A percentile compares a stretch with the other conserved stretches of the same genome.
Conservation (phyloP, 2,329 filamentous ascomycete genomes). For the Fusarium armeniacum region DNA sequence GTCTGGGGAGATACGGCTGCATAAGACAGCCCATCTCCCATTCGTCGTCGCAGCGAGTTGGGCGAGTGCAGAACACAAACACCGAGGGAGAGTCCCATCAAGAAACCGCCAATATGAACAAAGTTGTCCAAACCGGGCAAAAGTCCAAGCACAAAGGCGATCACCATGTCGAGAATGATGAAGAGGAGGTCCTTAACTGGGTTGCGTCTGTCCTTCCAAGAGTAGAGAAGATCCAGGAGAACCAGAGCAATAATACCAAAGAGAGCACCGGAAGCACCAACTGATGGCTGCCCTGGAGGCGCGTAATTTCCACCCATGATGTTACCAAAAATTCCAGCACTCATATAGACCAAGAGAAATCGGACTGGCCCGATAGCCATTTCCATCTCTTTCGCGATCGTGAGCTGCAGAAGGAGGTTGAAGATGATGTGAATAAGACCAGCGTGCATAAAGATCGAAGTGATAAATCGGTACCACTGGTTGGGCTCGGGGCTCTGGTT, state of each 20-base stretch:
- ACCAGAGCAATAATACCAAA: slow-evolving; percentile 93
- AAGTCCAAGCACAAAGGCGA: slow-evolving; percentile 92
- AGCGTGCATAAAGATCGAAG: slow-evolving; percentile 94
- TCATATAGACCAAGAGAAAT: slow-evolving; percentile 91
- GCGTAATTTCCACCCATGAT: slow-evolving; percentile 96
- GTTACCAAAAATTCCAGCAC: slow-evolving; percentile 94
- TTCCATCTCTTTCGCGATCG: slow-evolving; percentile 93
- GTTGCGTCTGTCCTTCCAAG: slow-evolving; percentile 82
- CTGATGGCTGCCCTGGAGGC: slow-evolving; percentile 82
- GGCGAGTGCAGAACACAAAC: slow-evolving; percentile 91
- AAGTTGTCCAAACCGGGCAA: slow-evolving; percentile 97
- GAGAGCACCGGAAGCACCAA: slow-evolving; percentile 88
- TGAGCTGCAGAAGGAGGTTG: slow-evolving; percentile 92
- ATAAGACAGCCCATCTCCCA: slow-evolving; percentile 80
- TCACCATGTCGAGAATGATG: slow-evolving; percentile 85
- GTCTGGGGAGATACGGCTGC: slow-evolving; percentile 71
- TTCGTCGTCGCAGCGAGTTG: slow-evolving; percentile 79
- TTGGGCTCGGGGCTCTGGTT: slow-evolving; percentile 76
- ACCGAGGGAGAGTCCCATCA: slow-evolving; percentile 90
- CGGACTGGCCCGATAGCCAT: slow-evolving; percentile 87
- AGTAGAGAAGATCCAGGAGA: slow-evolving; percentile 91
- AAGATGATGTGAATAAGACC: slow-evolving; percentile 95
- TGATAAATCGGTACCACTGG: slow-evolving; percentile 97
- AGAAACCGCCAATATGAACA: slow-evolving; percentile 94
- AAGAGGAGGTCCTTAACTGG: slow-evolving; percentile 90